phyloP scores from a whole-genome alignment of 1,284 basidiomycete species.

The Megacollybia platyphylla region DNA sequence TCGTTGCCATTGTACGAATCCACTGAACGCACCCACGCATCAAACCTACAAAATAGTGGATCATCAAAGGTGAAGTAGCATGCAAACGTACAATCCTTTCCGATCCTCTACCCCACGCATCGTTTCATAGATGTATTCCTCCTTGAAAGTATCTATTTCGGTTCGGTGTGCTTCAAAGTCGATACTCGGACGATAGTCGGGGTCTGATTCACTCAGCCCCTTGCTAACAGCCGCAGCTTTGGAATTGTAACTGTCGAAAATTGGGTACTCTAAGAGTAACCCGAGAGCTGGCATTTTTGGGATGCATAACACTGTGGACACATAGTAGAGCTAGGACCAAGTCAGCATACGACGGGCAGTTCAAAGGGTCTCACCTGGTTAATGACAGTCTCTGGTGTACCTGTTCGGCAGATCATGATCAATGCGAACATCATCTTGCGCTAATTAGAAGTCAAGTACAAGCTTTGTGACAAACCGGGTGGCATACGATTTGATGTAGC shows the following conservation, averaged over 20 bases:
- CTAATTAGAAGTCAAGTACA: constrained; percentile 26
- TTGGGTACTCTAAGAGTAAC: constrained; percentile 86
- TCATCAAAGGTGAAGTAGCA: constrained; percentile 4
- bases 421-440: constrained; percentile 95
- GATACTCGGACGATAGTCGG: constrained; percentile 52
- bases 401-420: constrained; percentile 68
- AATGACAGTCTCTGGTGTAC: constrained; percentile 63
- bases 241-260: constrained; percentile 74
- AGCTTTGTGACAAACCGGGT: constrained; percentile 2
- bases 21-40: constrained; percentile 60
- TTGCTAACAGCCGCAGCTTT: constrained; percentile 51
- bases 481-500: constrained; percentile 68
- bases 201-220: constrained; percentile 34
- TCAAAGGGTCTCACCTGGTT: constrained; percentile 35
- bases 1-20: constrained; percentile 63
- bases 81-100: constrained; percentile 56
- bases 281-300: constrained; percentile 97
- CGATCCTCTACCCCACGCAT: constrained; percentile 79
- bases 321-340: constrained; percentile 38
- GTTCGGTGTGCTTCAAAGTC: constrained; percentile 58
- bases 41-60: constrained; percentile 36
- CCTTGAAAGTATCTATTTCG: constrained; percentile 71
- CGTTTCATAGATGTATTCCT: constrained; percentile 70
- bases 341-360: neutral
- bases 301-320: constrained; percentile 70